Percentiles rank a stretch among this genome's conserved stretches.
phyloP scores from a whole-genome alignment of 2,329 filamentous ascomycete genomes.

The Fusarium zealandicum region DNA sequence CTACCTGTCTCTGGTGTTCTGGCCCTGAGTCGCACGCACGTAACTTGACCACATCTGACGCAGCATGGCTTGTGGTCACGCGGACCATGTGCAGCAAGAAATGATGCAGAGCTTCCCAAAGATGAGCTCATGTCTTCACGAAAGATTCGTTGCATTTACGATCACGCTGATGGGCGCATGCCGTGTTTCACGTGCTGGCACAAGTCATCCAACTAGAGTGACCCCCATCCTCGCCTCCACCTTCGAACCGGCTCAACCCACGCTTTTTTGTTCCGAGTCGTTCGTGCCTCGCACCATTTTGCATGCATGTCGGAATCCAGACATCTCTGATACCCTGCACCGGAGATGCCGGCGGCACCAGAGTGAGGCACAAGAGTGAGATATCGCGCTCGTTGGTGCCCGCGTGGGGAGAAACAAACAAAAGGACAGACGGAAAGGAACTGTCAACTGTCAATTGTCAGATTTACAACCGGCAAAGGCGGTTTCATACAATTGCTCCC shows the following conservation, averaged over 20 bases:
- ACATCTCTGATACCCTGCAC: constrained; percentile 17
- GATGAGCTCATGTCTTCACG: constrained; percentile 19
- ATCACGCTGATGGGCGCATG: constrained; percentile 12
- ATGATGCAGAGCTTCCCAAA: neutral
- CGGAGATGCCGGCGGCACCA: constrained; percentile 7
- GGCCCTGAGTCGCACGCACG: constrained; percentile 13
- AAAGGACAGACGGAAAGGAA: constrained; percentile 8
- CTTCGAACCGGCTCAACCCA: constrained; percentile 21
- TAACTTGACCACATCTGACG: constrained; percentile 28
- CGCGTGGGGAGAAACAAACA: neutral
- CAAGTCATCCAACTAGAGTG: constrained; percentile 24
- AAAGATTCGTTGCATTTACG: neutral
- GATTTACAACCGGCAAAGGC: constrained; percentile 24
- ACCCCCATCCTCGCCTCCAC: constrained; percentile 38
- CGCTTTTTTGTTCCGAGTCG: constrained; percentile 16
- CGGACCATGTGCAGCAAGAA: constrained; percentile 5
- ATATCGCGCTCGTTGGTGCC: neutral
- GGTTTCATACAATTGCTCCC: constrained; percentile 20
- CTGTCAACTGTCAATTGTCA: constrained; percentile 23
- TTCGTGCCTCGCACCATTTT: constrained; percentile 34
- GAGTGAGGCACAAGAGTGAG: neutral
- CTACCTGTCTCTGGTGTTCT: neutral
- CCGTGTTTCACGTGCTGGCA: constrained; percentile 11
- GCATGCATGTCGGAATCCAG: constrained; percentile 25
- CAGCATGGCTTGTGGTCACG: constrained; percentile 22